Evolutionary conservation across 2,329 filamentous ascomycete genomes (phyloP), one percentile per base, ranked within the genome.

Genomic region (Aspergillus alliaceus): DNA sequence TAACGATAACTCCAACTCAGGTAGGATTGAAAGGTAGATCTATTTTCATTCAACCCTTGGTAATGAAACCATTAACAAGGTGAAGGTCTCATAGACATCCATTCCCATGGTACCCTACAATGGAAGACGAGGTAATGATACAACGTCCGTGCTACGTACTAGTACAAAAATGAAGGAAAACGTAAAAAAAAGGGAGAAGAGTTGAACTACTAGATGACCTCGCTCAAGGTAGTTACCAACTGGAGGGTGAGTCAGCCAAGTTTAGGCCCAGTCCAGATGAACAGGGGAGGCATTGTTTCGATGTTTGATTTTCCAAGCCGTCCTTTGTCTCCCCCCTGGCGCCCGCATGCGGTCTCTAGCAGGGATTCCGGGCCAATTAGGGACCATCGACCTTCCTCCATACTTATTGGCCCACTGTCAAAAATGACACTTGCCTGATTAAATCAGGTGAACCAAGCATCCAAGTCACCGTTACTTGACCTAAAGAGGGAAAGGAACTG

Each of bases 281-380:
- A 37, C 20, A 53, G 32, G 47, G 47, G 37, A 51, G 56, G 53
- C 58, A 58, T 57, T 53, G 52, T 52, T 49, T 51, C 42, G 46
- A 55, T 51, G 32, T 51, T 60, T 52, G 47, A 65, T 65, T 64
- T 69, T 62, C 62, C 37, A 40, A 62, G 64, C 58, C 70, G 68
- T 57, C 70, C 73, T 74, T 74, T 68, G 72, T 67, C 64, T 53
- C 50, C 54, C 51, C 54, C 63, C n/a, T n/a, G 40, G 35, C 47
- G 53, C 49, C 52, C 62, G 64, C 65, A 71, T 63, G 66, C 71
- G 71, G 72, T 62, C 63, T 63, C 65, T 31, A 25, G 46, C 49
- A 58, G 56, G 49, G 55, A 18, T 37, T 12, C 50, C 49, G 37
- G 22, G 27, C 55, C 55, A 57, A 57, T 57, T 51, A 53, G 12